A percentile compares a stretch with the other conserved stretches of the same genome.
These are phyloP conservation scores for Smittium mucronatum DNA, from an alignment of 371 early-diverging fungal species.

Conservation along the genomic window DNA sequence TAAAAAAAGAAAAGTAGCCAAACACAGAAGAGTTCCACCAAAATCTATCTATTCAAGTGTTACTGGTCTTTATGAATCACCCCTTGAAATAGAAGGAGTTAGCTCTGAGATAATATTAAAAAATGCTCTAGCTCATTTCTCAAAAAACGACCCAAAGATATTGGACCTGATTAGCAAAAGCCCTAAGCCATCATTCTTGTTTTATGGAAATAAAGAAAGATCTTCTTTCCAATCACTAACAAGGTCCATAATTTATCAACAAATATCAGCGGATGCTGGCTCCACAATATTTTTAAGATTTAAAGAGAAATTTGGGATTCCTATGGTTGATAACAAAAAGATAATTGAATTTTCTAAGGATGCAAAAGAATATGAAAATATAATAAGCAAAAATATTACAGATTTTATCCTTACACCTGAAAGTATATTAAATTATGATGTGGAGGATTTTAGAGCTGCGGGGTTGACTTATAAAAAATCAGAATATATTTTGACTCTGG, in stretches of 20 bases:
- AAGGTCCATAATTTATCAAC: constrained; percentile 42
- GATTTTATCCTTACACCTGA: background rate
- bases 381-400: constrained; percentile 3
- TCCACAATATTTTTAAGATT: constrained; percentile 37
- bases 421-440: constrained; percentile 23
- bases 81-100: background rate
- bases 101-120: background rate
- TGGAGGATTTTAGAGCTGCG: constrained; percentile 29
- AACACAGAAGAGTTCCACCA: too few species aligned
- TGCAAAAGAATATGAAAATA: background rate
- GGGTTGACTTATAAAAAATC: constrained; percentile 45
- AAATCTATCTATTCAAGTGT: too few species aligned
- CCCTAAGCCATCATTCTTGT: background rate
- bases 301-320: constrained; percentile 28
- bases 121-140: background rate
- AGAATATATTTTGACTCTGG: constrained; percentile 41
- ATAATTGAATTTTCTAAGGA: constrained; percentile 11
- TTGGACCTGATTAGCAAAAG: background rate
- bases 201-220: background rate
- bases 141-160: background rate
- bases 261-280: constrained; percentile 44
- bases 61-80: too few species aligned
- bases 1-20: too few species aligned
- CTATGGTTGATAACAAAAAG: constrained; percentile 18
- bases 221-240: constrained; percentile 22